Conservation (phyloP, 805 yeast species). For the Blastobotrys attinorum region DNA sequence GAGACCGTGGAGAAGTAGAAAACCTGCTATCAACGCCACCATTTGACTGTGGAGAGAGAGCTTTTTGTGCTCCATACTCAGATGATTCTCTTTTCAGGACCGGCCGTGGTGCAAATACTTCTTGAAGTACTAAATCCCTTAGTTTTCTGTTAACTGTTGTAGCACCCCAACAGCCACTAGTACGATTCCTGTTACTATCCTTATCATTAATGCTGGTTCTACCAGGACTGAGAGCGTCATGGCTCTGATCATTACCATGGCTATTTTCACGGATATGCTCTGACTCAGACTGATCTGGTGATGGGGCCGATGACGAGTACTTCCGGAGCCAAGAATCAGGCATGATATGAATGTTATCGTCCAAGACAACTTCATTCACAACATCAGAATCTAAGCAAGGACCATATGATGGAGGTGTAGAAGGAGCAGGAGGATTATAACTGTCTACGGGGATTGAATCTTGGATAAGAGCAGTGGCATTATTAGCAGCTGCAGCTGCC, state of each 20-base stretch:
- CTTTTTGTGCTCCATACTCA: background rate
- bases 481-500: no score
- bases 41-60: background rate
- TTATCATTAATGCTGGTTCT: slow-evolving; percentile 14
- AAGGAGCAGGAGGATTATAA: background rate
- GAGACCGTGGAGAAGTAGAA: background rate
- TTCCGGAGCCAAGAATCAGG: slow-evolving; percentile 71
- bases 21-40: no score
- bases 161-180: slow-evolving; percentile 36
- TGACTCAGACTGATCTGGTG: background rate
- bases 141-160: slow-evolving; percentile 65
- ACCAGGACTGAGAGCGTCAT: no score
- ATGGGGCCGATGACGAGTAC: slow-evolving; percentile 42
- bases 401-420: background rate
- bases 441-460: background rate
- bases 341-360: slow-evolving; percentile 86
- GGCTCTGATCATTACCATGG: no score
- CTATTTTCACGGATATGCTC: no score
- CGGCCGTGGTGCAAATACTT: slow-evolving; percentile 54
- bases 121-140: slow-evolving; percentile 62
- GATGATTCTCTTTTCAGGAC: slow-evolving; percentile 1
- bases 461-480: background rate
- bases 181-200: background rate
- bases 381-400: no score
- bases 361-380: slow-evolving; percentile 78